Evolutionary conservation across 176 grass and related monocot species (phyloP).

Genomic region (Phoenix dactylifera): DNA sequence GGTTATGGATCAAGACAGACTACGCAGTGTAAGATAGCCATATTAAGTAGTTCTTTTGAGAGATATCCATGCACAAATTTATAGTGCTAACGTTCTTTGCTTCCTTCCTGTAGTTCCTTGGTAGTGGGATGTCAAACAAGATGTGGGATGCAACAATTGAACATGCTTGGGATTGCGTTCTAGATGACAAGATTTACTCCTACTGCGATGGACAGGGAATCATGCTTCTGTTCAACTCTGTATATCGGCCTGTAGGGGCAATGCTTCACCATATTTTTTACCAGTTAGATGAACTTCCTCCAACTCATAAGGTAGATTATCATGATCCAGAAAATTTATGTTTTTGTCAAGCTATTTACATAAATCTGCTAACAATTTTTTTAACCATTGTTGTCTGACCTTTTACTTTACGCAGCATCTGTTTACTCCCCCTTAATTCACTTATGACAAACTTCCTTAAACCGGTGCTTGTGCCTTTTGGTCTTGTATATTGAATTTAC

Average conservation of each 20-base stretch:
- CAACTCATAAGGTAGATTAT: constrained; percentile 35
- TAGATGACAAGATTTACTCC: constrained; percentile 58
- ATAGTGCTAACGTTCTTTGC: background rate
- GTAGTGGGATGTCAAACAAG: constrained; percentile 77
- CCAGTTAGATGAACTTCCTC: constrained; percentile 33
- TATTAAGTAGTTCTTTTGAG: no score
- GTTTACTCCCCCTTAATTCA: no score
- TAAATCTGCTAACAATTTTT: no score
- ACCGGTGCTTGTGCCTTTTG: no score
- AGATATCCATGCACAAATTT: background rate
- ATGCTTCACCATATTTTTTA: constrained; percentile 43
- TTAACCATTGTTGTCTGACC: no score
- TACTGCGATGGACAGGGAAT: constrained; percentile 46
- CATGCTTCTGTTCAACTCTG: constrained; percentile 50
- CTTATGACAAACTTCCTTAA: no score
- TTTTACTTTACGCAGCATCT: no score
- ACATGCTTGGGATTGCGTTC: constrained; percentile 58
- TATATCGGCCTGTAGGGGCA: constrained; percentile 45
- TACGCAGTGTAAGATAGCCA: constrained; percentile 45
- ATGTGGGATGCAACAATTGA: constrained; percentile 74
- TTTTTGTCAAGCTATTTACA: no score
- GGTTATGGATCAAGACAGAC: constrained; percentile 50
- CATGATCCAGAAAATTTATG: no score
- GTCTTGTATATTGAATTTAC: no score
- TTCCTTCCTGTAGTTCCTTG: constrained; percentile 38